Percentiles rank a stretch among this genome's conserved stretches.
Evolutionary conservation across 2,329 filamentous ascomycete species (phyloP).

Genomic region (Penicillium sp.): DNA sequence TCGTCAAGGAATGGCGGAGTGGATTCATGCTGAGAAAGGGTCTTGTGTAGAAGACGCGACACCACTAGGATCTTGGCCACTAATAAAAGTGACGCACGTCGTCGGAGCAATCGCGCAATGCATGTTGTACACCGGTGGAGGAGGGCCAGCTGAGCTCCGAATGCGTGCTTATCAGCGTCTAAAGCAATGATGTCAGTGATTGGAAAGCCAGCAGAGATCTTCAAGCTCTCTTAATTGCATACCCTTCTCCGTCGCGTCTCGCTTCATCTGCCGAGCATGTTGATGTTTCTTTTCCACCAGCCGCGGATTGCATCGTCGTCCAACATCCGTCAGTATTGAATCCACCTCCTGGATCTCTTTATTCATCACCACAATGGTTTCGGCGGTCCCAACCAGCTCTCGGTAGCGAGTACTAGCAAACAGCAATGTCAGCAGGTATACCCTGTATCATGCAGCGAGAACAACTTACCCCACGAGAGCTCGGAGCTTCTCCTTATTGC

Average conservation of each 20-base stretch:
- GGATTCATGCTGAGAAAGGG: conserved; percentile 60
- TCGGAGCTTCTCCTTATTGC: conserved; percentile 68
- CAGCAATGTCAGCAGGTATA: neutral
- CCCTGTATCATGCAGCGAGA: conserved; percentile 10
- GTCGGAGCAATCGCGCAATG: conserved; percentile 58
- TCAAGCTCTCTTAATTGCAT: conserved; percentile 4
- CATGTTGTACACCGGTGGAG: conserved; percentile 60
- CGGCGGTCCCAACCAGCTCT: conserved; percentile 86
- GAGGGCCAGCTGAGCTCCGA: conserved; percentile 62
- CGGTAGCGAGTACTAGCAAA: conserved; percentile 70
- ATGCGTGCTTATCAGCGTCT: conserved; percentile 49
- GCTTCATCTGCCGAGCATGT: conserved; percentile 58
- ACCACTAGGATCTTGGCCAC: conserved; percentile 76
- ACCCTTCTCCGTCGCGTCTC: conserved; percentile 38
- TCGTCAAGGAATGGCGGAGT: conserved; percentile 62
- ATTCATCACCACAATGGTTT: conserved; percentile 92
- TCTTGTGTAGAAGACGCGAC: conserved; percentile 74
- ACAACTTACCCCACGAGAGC: conserved; percentile 65
- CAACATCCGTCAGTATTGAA: conserved; percentile 70
- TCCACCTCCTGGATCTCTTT: conserved; percentile 76
- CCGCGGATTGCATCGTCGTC: conserved; percentile 74
- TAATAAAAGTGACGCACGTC: conserved; percentile 56
- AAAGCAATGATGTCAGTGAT: conserved; percentile 1
- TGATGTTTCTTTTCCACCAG: conserved; percentile 69
- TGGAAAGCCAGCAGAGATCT: neutral